Evolutionary conservation across 352 stramenopile species (phyloP).

Genomic region (Aphanomyces astaci): DNA sequence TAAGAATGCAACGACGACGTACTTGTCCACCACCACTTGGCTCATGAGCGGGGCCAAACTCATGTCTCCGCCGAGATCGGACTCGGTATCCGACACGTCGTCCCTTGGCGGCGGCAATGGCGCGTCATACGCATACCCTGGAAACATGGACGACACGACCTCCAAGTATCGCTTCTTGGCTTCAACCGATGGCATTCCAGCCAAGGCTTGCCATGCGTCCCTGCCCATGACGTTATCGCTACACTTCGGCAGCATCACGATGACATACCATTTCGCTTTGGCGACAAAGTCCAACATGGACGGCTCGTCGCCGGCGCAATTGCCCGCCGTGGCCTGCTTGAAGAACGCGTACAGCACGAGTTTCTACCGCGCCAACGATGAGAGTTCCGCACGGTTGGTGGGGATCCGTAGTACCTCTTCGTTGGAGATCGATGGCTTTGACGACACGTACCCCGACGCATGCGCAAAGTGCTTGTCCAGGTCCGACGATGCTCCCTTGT

Average conservation of each 20-base stretch:
- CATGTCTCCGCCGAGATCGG: constrained; percentile 29
- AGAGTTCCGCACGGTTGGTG: too few species aligned
- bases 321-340: constrained; percentile 65
- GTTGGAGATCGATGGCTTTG: constrained; percentile 3
- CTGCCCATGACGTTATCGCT: constrained; percentile 22
- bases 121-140: constrained; percentile 35
- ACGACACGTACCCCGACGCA: constrained; percentile 4
- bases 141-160: constrained; percentile 61
- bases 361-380: constrained; percentile 4
- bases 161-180: constrained; percentile 64
- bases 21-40: constrained; percentile 65
- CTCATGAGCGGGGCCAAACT: constrained; percentile 38
- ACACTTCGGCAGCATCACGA: not conserved
- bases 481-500: not conserved
- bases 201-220: constrained; percentile 61
- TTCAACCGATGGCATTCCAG: constrained; percentile 41
- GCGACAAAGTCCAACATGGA: constrained; percentile 59
- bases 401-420: too few species aligned
- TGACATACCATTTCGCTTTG: constrained; percentile 55
- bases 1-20: too few species aligned
- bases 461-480: constrained; percentile 18
- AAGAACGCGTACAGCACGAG: constrained; percentile 61
- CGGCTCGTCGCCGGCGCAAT: constrained; percentile 45
- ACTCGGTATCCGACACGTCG: constrained; percentile 3
- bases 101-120: not conserved